phyloP scores from a whole-genome alignment of 2,329 filamentous ascomycete species.

The Ilyonectria sp. region DNA sequence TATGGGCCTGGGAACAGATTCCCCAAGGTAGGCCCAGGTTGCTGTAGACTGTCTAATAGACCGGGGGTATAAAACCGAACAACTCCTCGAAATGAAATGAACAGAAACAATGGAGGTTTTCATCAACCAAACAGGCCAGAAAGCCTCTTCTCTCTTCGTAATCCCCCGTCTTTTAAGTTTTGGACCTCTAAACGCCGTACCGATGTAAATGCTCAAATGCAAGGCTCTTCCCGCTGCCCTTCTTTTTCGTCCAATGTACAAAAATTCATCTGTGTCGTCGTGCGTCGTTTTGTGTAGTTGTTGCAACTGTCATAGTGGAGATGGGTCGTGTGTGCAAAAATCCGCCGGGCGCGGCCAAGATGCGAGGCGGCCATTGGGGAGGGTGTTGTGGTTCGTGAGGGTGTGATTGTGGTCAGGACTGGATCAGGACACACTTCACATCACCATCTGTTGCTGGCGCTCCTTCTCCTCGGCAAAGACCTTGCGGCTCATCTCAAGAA shows the following conservation, averaged over 20 bases:
- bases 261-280: slow-evolving; percentile 33
- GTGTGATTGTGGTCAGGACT: slow-evolving; percentile 17
- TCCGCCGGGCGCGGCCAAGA: slow-evolving; percentile 5
- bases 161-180: slow-evolving; percentile 38
- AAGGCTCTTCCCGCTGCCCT: slow-evolving; percentile 29
- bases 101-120: slow-evolving; percentile 16
- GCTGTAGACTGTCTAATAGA: slow-evolving; percentile 50
- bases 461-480: slow-evolving; percentile 93
- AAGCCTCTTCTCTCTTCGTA: slow-evolving; percentile 16
- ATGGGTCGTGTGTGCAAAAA: slow-evolving; percentile 35
- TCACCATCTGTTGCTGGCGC: slow-evolving; percentile 54
- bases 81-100: slow-evolving; percentile 44
- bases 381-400: slow-evolving; percentile 23
- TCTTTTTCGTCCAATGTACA: slow-evolving; percentile 44
- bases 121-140: slow-evolving; percentile 19
- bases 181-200: slow-evolving; percentile 45
- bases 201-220: slow-evolving; percentile 46
- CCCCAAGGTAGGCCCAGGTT: slow-evolving; percentile 37
- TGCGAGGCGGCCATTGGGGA: slow-evolving; percentile 21
- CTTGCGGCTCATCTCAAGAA: slow-evolving; percentile 91
- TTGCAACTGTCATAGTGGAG: slow-evolving; percentile 44
- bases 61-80: slow-evolving; percentile 50
- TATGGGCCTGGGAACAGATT: slow-evolving; percentile 37
- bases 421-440: slow-evolving; percentile 32
- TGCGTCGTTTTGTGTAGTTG: slow-evolving; percentile 39